Evolutionary conservation across 2,329 filamentous ascomycete genomes (phyloP), one percentile per base, ranked within the genome.

Genomic region (Helotiales sp.): DNA sequence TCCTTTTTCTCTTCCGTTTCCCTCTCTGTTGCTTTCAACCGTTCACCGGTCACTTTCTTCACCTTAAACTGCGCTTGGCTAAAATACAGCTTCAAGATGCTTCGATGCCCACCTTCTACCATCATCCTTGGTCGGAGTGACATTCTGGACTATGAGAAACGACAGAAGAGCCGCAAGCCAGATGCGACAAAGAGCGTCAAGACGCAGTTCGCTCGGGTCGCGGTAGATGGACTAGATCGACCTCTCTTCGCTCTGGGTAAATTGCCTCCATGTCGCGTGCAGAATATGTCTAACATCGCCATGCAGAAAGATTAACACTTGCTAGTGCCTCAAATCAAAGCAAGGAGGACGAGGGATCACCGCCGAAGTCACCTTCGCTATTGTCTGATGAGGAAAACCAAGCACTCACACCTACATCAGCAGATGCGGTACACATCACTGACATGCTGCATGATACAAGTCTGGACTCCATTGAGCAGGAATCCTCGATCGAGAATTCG

Each of bases 61-160:
- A 40, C 6, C 10, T 40, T n/a, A 40, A 19, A n/a, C 24, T 25
- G 22, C 19, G 24, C 22, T 5, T 25, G 15, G 22, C 3, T 24
- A 3, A 24, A 24, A 3, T 25, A 12, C 22, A 25, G 12, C 22
- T 9, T 19, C 33, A 55, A 19, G 55, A 71, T 71, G 69, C 66
- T 71, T 58, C 67, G 68, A 12, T 52, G 66, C 10, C 58, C 62
- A 15, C 59, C 66, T 12, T 64, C 66, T 15, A 50, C 57, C 27
- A 68, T 71, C 52, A 47, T 51, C 17, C 46, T 70, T 12, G 63
- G 64, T 17, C 58, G 54, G 29, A 60, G 61, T 27, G 69, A 71
- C 55, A 34, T 71, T 8, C 54, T 50, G 38, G 66, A 69, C 34
- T 69, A 62, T 27, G 61, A 67, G 6, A 59, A 53, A 48, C 66